These are phyloP conservation scores for Dalbergia cultrata DNA, from an alignment of 306 rosid species.

Conservation along the genomic window DNA sequence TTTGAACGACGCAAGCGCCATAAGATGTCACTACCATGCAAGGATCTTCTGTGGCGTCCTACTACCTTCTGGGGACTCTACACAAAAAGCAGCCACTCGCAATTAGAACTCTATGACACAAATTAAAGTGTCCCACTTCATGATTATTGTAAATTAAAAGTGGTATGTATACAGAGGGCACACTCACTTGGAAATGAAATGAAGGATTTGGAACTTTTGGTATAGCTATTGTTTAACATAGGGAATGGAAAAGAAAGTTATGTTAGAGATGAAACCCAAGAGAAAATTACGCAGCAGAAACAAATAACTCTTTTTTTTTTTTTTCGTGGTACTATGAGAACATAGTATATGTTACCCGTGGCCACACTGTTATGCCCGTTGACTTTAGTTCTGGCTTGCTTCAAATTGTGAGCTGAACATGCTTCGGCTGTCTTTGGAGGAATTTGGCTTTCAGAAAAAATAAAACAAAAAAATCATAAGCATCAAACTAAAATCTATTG, in stretches of 20 bases:
- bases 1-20: conserved; percentile 63
- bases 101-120: conserved; percentile 2
- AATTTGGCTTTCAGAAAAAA: conserved; percentile 13
- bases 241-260: conserved; percentile 24
- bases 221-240: conserved; percentile 38
- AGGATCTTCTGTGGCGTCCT: conserved; percentile 64
- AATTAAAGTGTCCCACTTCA: neutral
- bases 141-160: neutral
- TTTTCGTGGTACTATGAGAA: conserved; percentile 5
- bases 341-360: conserved; percentile 50
- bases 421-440: conserved; percentile 45
- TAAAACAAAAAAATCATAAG: neutral
- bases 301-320: too few relatives aligned
- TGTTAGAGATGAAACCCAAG: conserved; percentile 12
- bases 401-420: conserved; percentile 37
- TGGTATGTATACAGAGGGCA: neutral
- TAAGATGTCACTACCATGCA: conserved; percentile 59
- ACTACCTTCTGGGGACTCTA: conserved; percentile 56
- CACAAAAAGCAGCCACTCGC: conserved; percentile 30
- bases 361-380: conserved; percentile 44
- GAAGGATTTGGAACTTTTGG: conserved; percentile 64
- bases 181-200: conserved; percentile 76
- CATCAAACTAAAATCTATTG: neutral
- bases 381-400: conserved; percentile 30
- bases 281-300: conserved; percentile 9